A percentile compares a stretch with the other conserved stretches of the same genome.
Conservation (phyloP, 2,329 filamentous ascomycete genomes). For the Pseudocercospora crystallina region DNA sequence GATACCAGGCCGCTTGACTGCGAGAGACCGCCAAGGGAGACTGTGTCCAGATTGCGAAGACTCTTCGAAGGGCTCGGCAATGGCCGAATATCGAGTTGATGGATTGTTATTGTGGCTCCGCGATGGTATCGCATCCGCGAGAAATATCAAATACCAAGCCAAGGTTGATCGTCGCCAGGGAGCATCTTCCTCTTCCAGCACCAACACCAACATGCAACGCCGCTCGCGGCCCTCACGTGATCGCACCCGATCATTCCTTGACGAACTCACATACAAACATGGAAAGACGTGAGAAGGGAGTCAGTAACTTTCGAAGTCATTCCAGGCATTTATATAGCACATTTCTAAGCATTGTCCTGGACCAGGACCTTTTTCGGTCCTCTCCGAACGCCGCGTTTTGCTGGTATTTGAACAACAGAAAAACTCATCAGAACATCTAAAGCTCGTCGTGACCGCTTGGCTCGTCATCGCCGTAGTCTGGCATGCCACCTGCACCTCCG, state of each 20-base stretch:
- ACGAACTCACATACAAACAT: too few species aligned
- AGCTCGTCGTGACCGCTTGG: conserved; percentile 52
- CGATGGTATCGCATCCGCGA: too few species aligned
- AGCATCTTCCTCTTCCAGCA: too few species aligned
- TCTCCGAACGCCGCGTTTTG: conserved; percentile 10
- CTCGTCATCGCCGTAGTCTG: conserved; percentile 67
- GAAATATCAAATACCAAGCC: too few species aligned
- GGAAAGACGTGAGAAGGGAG: too few species aligned
- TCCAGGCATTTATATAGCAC: conserved; percentile 23
- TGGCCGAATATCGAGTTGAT: neutral
- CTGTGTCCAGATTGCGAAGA: conserved; percentile 50
- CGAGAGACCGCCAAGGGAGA: neutral
- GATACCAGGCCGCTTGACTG: neutral
- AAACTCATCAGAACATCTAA: conserved; percentile 28
- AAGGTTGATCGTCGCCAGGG: too few species aligned
- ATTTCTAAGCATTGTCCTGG: conserved; percentile 6
- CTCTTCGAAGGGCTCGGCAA: conserved; percentile 48
- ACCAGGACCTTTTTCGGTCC: conserved; percentile 4
- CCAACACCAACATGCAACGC: too few species aligned
- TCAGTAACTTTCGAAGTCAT: conserved; percentile 7
- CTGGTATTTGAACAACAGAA: too few species aligned
- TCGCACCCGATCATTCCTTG: too few species aligned
- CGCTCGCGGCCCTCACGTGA: too few species aligned
- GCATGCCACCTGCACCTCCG: conserved; percentile 57
- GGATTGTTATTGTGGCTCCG: too few species aligned